phyloP scores from a whole-genome alignment of 2,329 filamentous ascomycete species.

The Colletotrichum spinosum region DNA sequence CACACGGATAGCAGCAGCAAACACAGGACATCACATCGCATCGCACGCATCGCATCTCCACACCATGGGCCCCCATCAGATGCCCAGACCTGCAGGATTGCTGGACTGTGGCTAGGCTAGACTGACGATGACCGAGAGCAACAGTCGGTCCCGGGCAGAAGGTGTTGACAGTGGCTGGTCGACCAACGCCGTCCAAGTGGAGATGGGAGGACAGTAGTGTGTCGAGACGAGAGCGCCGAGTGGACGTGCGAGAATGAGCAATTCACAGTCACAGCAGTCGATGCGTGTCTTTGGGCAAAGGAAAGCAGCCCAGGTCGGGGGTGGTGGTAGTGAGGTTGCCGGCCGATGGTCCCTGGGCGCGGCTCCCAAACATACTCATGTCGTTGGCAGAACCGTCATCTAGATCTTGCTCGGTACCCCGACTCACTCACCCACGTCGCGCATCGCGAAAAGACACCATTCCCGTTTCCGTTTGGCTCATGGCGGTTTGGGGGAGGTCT shows the following conservation, averaged over 20 bases:
- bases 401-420: conserved; percentile 19
- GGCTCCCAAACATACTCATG: conserved; percentile 24
- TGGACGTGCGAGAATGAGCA: conserved; percentile 26
- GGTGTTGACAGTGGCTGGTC: conserved; percentile 32
- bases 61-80: conserved; percentile 8
- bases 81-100: conserved; percentile 11
- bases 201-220: conserved; percentile 28
- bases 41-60: not conserved
- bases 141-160: conserved; percentile 29
- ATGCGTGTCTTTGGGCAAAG: not conserved
- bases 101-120: conserved; percentile 34
- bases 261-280: conserved; percentile 13
- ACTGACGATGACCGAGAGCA: conserved; percentile 8
- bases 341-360: conserved; percentile 11
- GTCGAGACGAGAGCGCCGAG: conserved; percentile 5
- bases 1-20: conserved; percentile 37
- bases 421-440: conserved; percentile 20
- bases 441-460: conserved; percentile 30
- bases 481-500: conserved; percentile 11
- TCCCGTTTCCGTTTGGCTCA: conserved; percentile 26
- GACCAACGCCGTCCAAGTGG: conserved; percentile 24
- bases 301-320: conserved; percentile 13
- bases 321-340: conserved; percentile 16
- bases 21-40: conserved; percentile 19
- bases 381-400: conserved; percentile 20